Evolutionary conservation across 106 monocot genomes (phyloP), one percentile per base, ranked within the genome.

Genomic region (Vanilla planifolia): DNA sequence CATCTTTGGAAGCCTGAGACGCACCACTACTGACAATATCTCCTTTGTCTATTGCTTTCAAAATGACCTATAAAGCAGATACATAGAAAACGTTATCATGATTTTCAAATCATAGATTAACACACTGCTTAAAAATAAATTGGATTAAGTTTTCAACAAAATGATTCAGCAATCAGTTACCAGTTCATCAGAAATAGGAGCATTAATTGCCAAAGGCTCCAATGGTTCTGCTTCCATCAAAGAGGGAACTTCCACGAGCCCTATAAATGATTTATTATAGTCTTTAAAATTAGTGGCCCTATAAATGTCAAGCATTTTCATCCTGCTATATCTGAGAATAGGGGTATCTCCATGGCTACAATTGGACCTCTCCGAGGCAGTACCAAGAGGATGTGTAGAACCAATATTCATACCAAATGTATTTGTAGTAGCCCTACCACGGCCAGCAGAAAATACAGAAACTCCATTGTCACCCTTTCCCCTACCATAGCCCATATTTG

Each of bases 41-140:
- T 15, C 98, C 98, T 70, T 91, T 88, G 27, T 92, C 98, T 39
- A 99, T 92, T 73, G 82, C 92, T 68, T 88, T 88, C 53, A 99
- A 50, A 58, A 82, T 69, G 62, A 69, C 82, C 98, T 99, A 55
- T 33, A 27, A 43, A 61, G 32, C 21, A 70, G 16, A 14, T 43
- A 40, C 36, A 21, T 47, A 4, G 2, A 21, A 57, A 59, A 59
- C 19, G 37, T 17, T 20, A 35, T 21, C 15, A 15, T 59, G 15
- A 52, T 19, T 45, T 3, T 13, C 40, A 10, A 25, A 62, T 21
- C 21, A 45, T 5, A n/a, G n/a, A n/a, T n/a, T n/a, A n/a, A n/a
- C n/a, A n/a, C n/a, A n/a, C n/a, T n/a, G n/a, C n/a, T n/a, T n/a
- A n/a, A n/a, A n/a, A n/a, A n/a, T n/a, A n/a, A n/a, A n/a, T n/a